Percentiles rank a stretch among this genome's conserved stretches.
phyloP scores from a whole-genome alignment of 1,284 basidiomycete species.

The Cutaneotrichosporon arboriforme region DNA sequence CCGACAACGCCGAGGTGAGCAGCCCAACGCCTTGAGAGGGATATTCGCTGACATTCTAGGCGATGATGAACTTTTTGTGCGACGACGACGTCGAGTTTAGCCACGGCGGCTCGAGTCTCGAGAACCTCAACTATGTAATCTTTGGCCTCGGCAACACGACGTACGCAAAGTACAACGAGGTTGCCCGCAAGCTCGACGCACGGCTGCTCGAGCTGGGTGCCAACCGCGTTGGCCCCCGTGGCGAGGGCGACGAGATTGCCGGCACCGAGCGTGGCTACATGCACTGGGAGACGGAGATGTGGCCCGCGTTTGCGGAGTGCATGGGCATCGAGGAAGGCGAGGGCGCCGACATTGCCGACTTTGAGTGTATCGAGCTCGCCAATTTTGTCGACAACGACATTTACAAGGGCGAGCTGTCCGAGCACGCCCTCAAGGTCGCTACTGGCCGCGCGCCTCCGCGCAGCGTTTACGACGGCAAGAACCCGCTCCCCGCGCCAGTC shows the following conservation, averaged over 20 bases:
- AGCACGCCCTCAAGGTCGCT: conserved; percentile 62
- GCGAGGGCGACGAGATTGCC: conserved; percentile 97
- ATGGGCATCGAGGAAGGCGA: conserved; percentile 91
- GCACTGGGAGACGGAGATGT: conserved; percentile 99
- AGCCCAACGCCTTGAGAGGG: background rate
- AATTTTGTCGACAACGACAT: conserved; percentile 72
- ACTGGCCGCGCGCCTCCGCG: conserved; percentile 52
- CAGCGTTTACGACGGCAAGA: conserved; percentile 69
- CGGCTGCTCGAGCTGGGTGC: conserved; percentile 74
- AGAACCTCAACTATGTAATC: conserved; percentile 87
- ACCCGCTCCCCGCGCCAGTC: conserved; percentile 87
- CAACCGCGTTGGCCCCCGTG: conserved; percentile 76
- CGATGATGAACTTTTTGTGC: conserved; percentile 82
- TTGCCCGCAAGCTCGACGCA: conserved; percentile 73
- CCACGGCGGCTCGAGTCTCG: conserved; percentile 59
- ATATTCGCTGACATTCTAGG: conserved; percentile 21
- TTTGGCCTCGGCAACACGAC: conserved; percentile 94
- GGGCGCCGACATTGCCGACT: conserved; percentile 88
- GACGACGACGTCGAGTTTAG: conserved; percentile 82
- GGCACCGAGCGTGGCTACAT: conserved; percentile 99
- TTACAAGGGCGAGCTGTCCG: conserved; percentile 83
- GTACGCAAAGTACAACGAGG: conserved; percentile 91
- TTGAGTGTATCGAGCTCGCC: conserved; percentile 76
- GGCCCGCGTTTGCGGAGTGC: conserved; percentile 72
- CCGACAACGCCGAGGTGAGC: conserved; percentile 88